A percentile compares a stretch with the other conserved stretches of the same genome.
Evolutionary conservation across 2,329 filamentous ascomycete species (phyloP).

Genomic region (Neoscytalidium dimidiatum): DNA sequence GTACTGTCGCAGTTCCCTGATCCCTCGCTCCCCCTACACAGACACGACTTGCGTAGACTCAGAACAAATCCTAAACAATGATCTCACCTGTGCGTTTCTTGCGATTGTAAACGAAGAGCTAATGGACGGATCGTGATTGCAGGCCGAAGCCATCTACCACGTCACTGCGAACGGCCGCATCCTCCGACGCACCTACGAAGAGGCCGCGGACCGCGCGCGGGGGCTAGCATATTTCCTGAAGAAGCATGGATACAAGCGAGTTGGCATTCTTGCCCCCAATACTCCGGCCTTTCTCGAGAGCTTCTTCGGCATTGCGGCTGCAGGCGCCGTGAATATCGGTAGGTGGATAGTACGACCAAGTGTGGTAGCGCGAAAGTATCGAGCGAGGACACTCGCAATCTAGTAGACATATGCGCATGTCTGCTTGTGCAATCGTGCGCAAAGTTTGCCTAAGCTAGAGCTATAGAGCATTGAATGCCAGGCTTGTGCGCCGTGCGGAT

Average conservation of each 20-base stretch:
- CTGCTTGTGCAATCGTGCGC: too few species aligned
- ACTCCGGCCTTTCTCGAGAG: slow-evolving; percentile 92
- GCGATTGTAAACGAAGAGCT: neutral
- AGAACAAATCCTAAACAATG: too few species aligned
- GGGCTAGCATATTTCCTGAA: slow-evolving; percentile 86
- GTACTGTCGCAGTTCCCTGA: slow-evolving; percentile 39
- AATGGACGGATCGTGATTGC: neutral
- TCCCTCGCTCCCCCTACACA: neutral
- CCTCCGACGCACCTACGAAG: slow-evolving; percentile 74
- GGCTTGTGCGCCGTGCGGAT: too few species aligned
- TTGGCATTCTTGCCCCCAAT: slow-evolving; percentile 87
- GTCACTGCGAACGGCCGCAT: slow-evolving; percentile 74
- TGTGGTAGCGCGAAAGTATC: too few species aligned
- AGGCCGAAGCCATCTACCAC: slow-evolving; percentile 82
- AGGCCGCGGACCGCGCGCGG: slow-evolving; percentile 81
- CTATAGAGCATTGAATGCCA: too few species aligned
- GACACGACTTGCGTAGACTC: neutral
- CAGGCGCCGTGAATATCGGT: slow-evolving; percentile 75
- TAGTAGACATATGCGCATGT: too few species aligned
- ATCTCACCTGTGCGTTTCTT: too few species aligned
- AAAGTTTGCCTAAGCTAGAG: too few species aligned
- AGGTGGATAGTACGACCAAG: too few species aligned
- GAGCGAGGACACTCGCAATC: too few species aligned
- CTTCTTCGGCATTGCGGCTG: slow-evolving; percentile 83
- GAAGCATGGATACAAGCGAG: slow-evolving; percentile 70